Base-by-base conservation (phyloP, 2,329 filamentous ascomycete genomes). In the Cladosporium halotolerans region DNA sequence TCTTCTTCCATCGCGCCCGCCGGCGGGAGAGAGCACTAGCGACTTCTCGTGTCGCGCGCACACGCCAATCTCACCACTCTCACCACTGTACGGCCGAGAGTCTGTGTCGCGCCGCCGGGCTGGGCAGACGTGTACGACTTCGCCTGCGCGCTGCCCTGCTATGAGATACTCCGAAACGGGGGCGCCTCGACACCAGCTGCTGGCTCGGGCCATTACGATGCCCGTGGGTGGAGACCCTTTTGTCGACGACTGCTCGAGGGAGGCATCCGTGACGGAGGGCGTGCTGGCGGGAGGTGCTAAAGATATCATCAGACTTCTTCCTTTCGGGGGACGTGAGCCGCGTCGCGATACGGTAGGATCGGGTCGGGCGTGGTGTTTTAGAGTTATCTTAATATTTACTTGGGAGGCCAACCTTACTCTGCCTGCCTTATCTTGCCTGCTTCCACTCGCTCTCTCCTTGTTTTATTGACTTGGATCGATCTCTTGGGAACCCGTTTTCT, bases 121-220 rank as follows among this genome's bases (percentile, higher is more conserved):
- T 38, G 36, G 33, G 16, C 16, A 14, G 11, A 39, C 11, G 36
- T 14, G 9, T 18, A 39, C 9, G 36, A 39, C 40, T 16, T 51
- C 48, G 40, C 32, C 48, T 51, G 48, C 38, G 36, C 34, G 23
- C 3, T 28, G 23, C 23, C 23, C 23, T 28, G 23, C 28, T 51
- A 51, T 51, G 48, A 51, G 40, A 51, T 51, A 40, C 48, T 51
- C 48, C 48, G 48, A 7, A 28, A 5, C 23, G 48, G 40, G 16
- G 2, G 36, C 18, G 47, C 8, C 36, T 13, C n/a, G n/a, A 51
- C 16, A 51, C 48, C 40, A 51, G 9, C 16, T 34, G 31, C n/a
- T 51, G 48, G 28, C 44, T 40, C 48, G 48, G 40, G 48, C 48
- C 13, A 44, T 51, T 44, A 44, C 48, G 48, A 51, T 44, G 36